Evolutionary conservation across 2,329 filamentous ascomycete genomes (phyloP).

Genomic region (Monosporascus sp.): DNA sequence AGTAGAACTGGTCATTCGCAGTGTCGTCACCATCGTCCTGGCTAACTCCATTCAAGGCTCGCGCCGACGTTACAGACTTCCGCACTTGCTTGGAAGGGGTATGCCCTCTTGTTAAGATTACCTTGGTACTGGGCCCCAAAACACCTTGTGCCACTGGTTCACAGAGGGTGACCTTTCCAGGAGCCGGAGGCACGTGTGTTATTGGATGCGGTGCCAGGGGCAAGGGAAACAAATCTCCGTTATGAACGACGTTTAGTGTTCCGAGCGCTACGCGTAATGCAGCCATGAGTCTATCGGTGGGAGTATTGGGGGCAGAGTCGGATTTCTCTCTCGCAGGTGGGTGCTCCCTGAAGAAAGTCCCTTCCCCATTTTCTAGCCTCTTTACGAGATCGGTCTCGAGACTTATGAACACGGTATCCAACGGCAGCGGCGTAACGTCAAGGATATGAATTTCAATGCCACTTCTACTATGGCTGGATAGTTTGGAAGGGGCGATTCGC

Average conservation of each 20-base stretch:
- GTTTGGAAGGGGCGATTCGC: constrained; percentile 68
- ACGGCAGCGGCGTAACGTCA: constrained; percentile 70
- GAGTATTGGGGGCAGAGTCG: constrained; percentile 23
- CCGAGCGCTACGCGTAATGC: constrained; percentile 71
- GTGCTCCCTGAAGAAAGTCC: constrained; percentile 68
- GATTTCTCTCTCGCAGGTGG: constrained; percentile 31
- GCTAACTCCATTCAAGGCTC: constrained; percentile 51
- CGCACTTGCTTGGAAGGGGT: constrained; percentile 49
- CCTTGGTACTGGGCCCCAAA: constrained; percentile 69
- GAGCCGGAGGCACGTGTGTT: constrained; percentile 76
- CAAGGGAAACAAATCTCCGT: constrained; percentile 72
- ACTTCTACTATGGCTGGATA: constrained; percentile 64
- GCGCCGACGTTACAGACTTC: constrained; percentile 41
- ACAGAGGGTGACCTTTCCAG: constrained; percentile 85
- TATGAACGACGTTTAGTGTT: constrained; percentile 70
- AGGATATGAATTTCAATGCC: constrained; percentile 80
- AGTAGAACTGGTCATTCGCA: constrained; percentile 87
- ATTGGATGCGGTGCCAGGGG: constrained; percentile 79
- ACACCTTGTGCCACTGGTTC: constrained; percentile 90
- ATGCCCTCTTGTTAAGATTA: constrained; percentile 68
- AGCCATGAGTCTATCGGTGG: constrained; percentile 54
- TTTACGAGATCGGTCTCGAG: constrained; percentile 76
- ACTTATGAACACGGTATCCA: constrained; percentile 83
- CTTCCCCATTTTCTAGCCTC: constrained; percentile 76
- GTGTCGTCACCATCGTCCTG: constrained; percentile 73